Evolutionary conservation across 768 basidiomycete species (phyloP).

Genomic region (Boletus pseudopeckii): DNA sequence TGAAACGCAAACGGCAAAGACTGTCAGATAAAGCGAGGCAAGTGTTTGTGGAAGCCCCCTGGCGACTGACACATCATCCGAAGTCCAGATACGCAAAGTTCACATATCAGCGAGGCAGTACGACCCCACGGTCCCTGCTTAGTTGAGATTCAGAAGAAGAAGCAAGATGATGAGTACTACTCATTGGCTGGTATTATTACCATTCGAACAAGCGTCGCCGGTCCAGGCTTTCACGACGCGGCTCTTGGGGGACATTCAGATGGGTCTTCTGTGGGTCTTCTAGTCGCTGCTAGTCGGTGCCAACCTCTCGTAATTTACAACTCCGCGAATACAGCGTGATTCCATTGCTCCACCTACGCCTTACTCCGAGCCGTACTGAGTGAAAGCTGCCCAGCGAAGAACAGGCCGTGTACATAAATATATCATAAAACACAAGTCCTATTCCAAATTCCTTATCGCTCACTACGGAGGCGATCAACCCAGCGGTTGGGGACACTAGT

Average conservation of each 20-base stretch:
- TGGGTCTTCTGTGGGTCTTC: background rate
- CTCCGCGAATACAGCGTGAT: slow-evolving; percentile 33
- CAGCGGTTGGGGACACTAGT: background rate
- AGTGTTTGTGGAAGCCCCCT: slow-evolving; percentile 18
- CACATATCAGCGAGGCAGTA: slow-evolving; percentile 28
- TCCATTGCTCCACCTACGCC: slow-evolving; percentile 1
- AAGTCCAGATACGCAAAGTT: slow-evolving; percentile 17
- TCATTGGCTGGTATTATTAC: slow-evolving; percentile 30
- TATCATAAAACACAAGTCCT: slow-evolving; percentile 2
- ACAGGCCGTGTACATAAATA: slow-evolving; percentile 18
- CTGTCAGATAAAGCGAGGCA: slow-evolving; percentile 22
- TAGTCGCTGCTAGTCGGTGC: background rate
- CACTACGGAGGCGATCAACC: background rate
- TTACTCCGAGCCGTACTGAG: background rate
- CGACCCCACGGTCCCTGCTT: slow-evolving; percentile 18
- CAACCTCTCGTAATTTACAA: slow-evolving; percentile 16
- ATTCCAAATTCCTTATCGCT: background rate
- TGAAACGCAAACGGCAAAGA: slow-evolving; percentile 27
- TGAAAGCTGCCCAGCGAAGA: background rate
- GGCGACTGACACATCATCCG: slow-evolving; percentile 22
- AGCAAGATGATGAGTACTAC: slow-evolving; percentile 2
- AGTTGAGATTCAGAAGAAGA: slow-evolving; percentile 10
- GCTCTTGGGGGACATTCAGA: background rate
- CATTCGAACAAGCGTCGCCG: slow-evolving; percentile 6
- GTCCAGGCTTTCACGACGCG: slow-evolving; percentile 9